Evolutionary conservation across 2,329 filamentous ascomycete species (phyloP).

Genomic region (Fusarium compactum): DNA sequence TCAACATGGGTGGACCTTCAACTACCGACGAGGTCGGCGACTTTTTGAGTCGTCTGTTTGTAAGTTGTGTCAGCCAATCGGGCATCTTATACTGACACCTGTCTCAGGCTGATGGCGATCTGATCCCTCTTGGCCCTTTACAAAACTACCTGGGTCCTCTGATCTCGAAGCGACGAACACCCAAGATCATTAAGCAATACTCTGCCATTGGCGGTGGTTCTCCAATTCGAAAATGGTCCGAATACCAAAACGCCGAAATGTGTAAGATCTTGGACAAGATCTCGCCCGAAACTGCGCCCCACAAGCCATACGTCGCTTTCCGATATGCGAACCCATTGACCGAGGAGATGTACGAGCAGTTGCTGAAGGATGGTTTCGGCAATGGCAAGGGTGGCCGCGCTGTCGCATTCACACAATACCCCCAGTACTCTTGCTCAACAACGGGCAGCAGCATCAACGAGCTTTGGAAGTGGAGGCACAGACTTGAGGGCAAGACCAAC

Average conservation of each 20-base stretch:
- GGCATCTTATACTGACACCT: slow-evolving; percentile 24
- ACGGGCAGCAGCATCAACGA: slow-evolving; percentile 97
- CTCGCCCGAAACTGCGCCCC: slow-evolving; percentile 92
- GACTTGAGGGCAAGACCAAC: slow-evolving; percentile 81
- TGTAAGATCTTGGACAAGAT: slow-evolving; percentile 95
- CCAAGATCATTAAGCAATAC: slow-evolving; percentile 97
- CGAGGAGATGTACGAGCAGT: slow-evolving; percentile 87
- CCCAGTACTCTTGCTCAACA: slow-evolving; percentile 97
- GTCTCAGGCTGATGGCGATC: slow-evolving; percentile 83
- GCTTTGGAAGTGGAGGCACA: slow-evolving; percentile 95
- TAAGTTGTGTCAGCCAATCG: slow-evolving; percentile 60
- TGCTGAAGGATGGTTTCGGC: slow-evolving; percentile 91
- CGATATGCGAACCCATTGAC: slow-evolving; percentile 94
- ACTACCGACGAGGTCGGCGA: slow-evolving; percentile 88
- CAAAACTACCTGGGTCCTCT: slow-evolving; percentile 92
- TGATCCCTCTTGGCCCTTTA: slow-evolving; percentile 93
- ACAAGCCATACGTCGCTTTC: slow-evolving; percentile 98
- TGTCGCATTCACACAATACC: slow-evolving; percentile 97
- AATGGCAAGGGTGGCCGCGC: slow-evolving; percentile 90
- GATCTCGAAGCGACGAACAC: slow-evolving; percentile 87
- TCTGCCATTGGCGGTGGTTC: slow-evolving; percentile 96
- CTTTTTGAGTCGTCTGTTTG: slow-evolving; percentile 93
- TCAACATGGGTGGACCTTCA: slow-evolving; percentile 98
- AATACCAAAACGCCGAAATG: slow-evolving; percentile 94
- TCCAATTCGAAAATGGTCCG: slow-evolving; percentile 97